A percentile compares a stretch with the other conserved stretches of the same genome.
Evolutionary conservation across 441 rosid genomes (phyloP).

Genomic region (Gossypium trilobum): DNA sequence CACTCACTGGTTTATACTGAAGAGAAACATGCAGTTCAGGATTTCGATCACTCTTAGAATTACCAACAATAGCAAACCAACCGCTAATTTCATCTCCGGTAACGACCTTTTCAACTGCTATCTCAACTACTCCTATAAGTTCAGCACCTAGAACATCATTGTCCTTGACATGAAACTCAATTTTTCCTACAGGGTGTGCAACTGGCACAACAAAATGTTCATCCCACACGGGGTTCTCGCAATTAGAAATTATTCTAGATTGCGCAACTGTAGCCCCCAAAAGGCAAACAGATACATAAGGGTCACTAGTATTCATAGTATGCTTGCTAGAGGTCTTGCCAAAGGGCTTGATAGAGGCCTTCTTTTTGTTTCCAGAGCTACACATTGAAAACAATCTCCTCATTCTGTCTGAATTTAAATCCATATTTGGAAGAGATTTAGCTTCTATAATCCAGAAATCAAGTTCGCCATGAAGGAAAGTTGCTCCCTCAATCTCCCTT

Average conservation of each 20-base stretch:
- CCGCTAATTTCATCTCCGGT: conserved; percentile 35
- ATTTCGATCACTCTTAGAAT: conserved; percentile 24
- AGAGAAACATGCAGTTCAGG: conserved; percentile 50
- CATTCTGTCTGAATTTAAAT: conserved; percentile 49
- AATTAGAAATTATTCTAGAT: conserved; percentile 58
- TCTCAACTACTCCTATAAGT: conserved; percentile 54
- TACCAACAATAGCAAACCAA: conserved; percentile 34
- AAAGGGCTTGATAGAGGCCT: background rate
- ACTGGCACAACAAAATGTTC: conserved; percentile 62
- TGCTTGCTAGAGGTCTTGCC: conserved; percentile 27
- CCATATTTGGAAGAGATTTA: conserved; percentile 71
- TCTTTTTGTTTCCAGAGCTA: conserved; percentile 12
- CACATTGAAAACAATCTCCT: conserved; percentile 40
- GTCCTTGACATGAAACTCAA: conserved; percentile 71
- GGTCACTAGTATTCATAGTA: conserved; percentile 58
- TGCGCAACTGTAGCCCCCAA: conserved; percentile 77
- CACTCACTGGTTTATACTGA: conserved; percentile 39
- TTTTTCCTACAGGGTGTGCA: conserved; percentile 50
- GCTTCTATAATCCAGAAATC: conserved; percentile 55
- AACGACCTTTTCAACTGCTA: conserved; percentile 38
- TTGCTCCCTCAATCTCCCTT: conserved; percentile 17
- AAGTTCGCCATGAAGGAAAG: conserved; percentile 53
- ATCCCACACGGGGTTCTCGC: conserved; percentile 66
- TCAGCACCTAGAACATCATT: conserved; percentile 77
- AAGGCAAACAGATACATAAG: conserved; percentile 58